These are phyloP conservation scores for Acacia concinna DNA, from an alignment of 331 rosid genomes.

Conservation along the genomic window DNA sequence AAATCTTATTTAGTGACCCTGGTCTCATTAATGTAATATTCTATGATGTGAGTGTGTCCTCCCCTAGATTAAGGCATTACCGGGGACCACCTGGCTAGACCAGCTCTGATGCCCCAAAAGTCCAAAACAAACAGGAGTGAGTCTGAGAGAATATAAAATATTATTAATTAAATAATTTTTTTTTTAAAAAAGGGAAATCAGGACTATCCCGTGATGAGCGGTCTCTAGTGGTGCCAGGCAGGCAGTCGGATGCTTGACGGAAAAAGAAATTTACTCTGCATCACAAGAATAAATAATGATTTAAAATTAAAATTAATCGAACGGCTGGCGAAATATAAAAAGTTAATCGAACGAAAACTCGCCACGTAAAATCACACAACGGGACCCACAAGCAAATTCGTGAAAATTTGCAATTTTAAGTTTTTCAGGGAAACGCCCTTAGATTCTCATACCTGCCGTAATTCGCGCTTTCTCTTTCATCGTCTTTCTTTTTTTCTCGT, in stretches of 20 bases:
- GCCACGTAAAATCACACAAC: slow-evolving; percentile 12
- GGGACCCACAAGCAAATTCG: slow-evolving; percentile 21
- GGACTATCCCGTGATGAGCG: slow-evolving; percentile 24
- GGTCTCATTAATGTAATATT: background rate
- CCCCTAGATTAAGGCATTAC: background rate
- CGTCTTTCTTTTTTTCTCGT: background rate
- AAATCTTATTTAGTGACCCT: background rate
- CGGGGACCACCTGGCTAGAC: background rate
- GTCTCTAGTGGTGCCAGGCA: background rate
- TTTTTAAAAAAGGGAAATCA: background rate
- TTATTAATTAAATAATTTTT: background rate
- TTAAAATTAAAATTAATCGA: too few relatives aligned
- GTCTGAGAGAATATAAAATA: background rate
- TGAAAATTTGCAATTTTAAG: background rate
- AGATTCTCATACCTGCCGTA: background rate
- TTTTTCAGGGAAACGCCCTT: background rate
- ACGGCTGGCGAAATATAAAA: too few relatives aligned
- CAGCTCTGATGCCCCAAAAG: background rate
- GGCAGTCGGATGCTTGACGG: background rate
- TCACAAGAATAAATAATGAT: too few relatives aligned
- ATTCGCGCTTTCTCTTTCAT: background rate
- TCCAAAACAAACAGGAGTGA: background rate
- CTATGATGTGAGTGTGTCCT: background rate
- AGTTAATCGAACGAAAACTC: background rate
- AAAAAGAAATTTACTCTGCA: background rate